phyloP scores from a whole-genome alignment of 176 grass and related monocot species.

The Phoenix roebelenii region DNA sequence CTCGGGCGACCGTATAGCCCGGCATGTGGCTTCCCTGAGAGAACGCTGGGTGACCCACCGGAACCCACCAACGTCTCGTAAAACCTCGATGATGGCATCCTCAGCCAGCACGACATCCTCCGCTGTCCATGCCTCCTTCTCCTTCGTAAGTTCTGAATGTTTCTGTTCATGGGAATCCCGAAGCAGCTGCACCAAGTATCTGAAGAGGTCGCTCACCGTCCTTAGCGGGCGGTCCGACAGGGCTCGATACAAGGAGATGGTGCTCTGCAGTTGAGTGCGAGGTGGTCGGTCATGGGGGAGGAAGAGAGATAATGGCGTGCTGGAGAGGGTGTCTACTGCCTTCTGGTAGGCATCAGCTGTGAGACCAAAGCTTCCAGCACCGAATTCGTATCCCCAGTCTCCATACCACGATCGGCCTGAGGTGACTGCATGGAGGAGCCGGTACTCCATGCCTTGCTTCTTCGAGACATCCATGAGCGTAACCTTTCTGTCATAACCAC shows the following conservation, averaged over 20 bases:
- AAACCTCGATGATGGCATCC: conserved; percentile 43
- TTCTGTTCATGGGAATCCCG: neutral
- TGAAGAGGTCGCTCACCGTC: conserved; percentile 49
- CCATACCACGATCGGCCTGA: conserved; percentile 54
- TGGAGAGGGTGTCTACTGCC: conserved; percentile 36
- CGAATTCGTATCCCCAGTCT: conserved; percentile 67
- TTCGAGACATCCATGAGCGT: conserved; percentile 62
- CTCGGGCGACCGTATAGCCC: conserved; percentile 24
- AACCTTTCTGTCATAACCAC: conserved; percentile 43
- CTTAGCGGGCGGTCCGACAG: conserved; percentile 28
- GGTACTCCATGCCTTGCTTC: conserved; percentile 44
- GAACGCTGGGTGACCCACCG: conserved; percentile 42
- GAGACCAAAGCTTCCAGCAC: conserved; percentile 49
- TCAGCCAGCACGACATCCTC: conserved; percentile 31
- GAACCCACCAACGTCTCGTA: conserved; percentile 24
- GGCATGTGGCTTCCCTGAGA: conserved; percentile 32
- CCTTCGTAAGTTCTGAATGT: too few species aligned
- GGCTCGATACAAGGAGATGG: conserved; percentile 43
- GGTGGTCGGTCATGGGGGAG: conserved; percentile 24
- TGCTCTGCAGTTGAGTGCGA: conserved; percentile 35
- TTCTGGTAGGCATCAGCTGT: conserved; percentile 37
- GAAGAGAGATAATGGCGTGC: conserved; percentile 33
- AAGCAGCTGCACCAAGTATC: conserved; percentile 29
- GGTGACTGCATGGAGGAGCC: conserved; percentile 38
- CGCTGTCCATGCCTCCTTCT: conserved; percentile 12